Conservation (phyloP, 2,329 filamentous ascomycete species). For the Fusarium sp. region DNA sequence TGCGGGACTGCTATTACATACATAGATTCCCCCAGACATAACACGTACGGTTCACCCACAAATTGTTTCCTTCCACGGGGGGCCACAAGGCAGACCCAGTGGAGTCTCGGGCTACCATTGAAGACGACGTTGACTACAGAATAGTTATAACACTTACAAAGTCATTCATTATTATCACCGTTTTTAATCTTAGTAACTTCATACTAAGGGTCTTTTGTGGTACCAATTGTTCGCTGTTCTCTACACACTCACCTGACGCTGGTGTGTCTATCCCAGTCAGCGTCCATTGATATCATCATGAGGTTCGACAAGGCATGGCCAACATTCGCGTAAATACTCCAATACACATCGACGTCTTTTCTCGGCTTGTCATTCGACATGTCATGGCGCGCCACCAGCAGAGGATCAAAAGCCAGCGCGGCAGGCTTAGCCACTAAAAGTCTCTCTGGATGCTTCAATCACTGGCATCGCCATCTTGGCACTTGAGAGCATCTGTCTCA, state of each 20-base stretch:
- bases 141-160: not conserved
- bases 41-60: conserved; percentile 15
- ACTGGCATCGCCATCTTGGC: conserved; percentile 19
- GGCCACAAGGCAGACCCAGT: conserved; percentile 6
- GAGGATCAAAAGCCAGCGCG: conserved; percentile 18
- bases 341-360: conserved; percentile 17
- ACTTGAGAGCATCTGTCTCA: conserved; percentile 25
- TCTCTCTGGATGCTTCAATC: conserved; percentile 2
- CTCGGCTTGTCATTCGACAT: conserved; percentile 23
- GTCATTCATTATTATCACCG: not conserved
- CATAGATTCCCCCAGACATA: conserved; percentile 5
- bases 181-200: conserved; percentile 1
- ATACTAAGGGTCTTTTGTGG: not conserved
- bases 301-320: not conserved
- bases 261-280: not conserved
- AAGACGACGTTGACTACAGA: not conserved
- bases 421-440: conserved; percentile 28
- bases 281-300: too few relatives aligned
- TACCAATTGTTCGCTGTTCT: not conserved
- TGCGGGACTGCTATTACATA: conserved; percentile 4
- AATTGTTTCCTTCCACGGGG: conserved; percentile 28
- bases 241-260: not conserved
- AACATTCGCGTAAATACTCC: not conserved
- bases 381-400: conserved; percentile 4
- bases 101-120: not conserved